Conservation (phyloP, 345 rosid species). For the Euphorbia peplus region DNA sequence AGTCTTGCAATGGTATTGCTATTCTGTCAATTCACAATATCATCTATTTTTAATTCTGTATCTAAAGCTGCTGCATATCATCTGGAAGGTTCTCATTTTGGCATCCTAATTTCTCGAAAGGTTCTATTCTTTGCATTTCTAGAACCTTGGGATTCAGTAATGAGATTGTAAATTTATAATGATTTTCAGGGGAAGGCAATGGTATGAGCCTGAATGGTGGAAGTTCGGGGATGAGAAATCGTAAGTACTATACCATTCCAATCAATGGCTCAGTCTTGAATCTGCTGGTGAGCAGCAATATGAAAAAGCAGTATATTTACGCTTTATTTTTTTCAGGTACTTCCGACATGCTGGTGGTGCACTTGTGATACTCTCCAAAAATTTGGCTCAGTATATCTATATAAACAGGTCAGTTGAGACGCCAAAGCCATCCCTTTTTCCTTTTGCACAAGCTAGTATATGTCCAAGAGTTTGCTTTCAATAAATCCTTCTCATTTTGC, state of each 20-base stretch:
- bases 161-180: constrained; percentile 13
- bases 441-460: neutral
- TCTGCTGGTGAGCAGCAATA: neutral
- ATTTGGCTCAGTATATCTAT: constrained; percentile 71
- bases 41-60: neutral
- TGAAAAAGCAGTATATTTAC: constrained; percentile 5
- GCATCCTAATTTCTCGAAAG: neutral
- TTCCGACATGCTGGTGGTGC: constrained; percentile 84
- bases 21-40: neutral
- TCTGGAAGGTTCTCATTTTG: neutral
- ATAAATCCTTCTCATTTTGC: neutral
- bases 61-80: neutral
- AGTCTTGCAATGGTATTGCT: neutral
- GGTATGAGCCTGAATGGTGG: constrained; percentile 99
- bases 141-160: neutral
- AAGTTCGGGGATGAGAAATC: constrained; percentile 89
- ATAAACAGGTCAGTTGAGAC: constrained; percentile 69
- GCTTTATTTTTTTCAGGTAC: constrained; percentile 53
- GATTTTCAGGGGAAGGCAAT: constrained; percentile 67
- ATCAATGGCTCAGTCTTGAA: neutral
- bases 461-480: neutral
- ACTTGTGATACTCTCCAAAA: constrained; percentile 71
- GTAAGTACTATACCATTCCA: constrained; percentile 59
- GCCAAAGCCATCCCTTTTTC: neutral
- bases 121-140: neutral